Base-by-base conservation (phyloP, 2,329 filamentous ascomycete genomes). In the Cercospora berteroae region DNA sequence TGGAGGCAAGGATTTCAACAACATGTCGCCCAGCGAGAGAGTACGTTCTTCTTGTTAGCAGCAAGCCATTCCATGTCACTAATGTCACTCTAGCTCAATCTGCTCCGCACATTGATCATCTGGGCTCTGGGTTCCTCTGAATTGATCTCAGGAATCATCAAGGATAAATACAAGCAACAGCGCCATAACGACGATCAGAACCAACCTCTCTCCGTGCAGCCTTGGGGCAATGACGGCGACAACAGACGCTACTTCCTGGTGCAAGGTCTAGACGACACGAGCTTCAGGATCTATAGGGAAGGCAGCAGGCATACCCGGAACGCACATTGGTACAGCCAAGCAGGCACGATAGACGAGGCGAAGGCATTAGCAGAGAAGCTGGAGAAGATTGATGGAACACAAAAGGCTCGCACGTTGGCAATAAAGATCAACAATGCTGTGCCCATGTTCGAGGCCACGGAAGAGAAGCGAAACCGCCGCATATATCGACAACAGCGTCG, bases 101-200 rank as follows among this genome's bases (percentile, higher is more conserved):
- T 98, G 56, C 85, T 99, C 33, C 90, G 90, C 76, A 90, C 91
- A 5, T 86, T 99, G 61, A 87, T 94, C 65, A 83, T 96, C 23
- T 99, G 95, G 96, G 87, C 93, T 23, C 86, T 99, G 63, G 89
- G 92, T 25, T 94, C 92, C 20, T 98, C 94, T 66, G 94, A 97
- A 69, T 86, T 86, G 7, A 84, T 99, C 71, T 92, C 91, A 77
- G 83, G 85, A 33, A 89, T 94, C 71, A 91, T 99, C 77, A 93
- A 92, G 77, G 88, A 94, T 71, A 90, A 90, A 16, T 96, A 98
- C 85, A 94, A 97, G 80, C 89, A 94, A 81, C 87, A 88, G 69
- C 90, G 94, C 67, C 91, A 94, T 75, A 92, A 88, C 67, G 88
- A 88, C 71, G 88, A 90, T 74, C 81, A 87, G 57, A 97, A 97